Evolutionary conservation across 2,329 filamentous ascomycete genomes (phyloP).

Genomic region (Aspergillus hortae): DNA sequence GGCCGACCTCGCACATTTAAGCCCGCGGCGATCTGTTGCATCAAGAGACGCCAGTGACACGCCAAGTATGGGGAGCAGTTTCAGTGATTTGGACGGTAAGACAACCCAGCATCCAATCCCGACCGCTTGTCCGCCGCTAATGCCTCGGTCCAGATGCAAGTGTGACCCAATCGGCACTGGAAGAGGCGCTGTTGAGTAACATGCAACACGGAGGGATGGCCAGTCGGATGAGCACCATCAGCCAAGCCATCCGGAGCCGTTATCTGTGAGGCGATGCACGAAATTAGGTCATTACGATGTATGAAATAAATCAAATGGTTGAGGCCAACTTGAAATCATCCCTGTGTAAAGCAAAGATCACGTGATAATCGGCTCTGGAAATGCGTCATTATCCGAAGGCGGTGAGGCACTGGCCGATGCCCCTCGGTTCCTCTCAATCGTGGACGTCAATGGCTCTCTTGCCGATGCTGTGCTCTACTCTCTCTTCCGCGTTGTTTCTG

Average conservation of each 20-base stretch:
- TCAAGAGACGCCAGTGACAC: slow-evolving; percentile 50
- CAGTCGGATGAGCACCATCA: slow-evolving; percentile 50
- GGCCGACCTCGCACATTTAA: slow-evolving; percentile 47
- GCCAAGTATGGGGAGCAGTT: slow-evolving; percentile 63
- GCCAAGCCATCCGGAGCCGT: slow-evolving; percentile 52
- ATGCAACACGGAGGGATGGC: slow-evolving; percentile 55
- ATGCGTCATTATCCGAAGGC: slow-evolving; percentile 1
- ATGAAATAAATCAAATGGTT: neutral
- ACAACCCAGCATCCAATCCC: neutral
- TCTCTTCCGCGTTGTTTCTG: neutral
- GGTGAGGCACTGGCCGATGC: slow-evolving; percentile 1
- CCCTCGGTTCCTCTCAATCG: slow-evolving; percentile 1
- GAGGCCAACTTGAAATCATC: neutral
- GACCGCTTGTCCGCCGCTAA: slow-evolving; percentile 1
- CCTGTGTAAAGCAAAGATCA: neutral
- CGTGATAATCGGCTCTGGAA: neutral
- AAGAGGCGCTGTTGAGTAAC: slow-evolving; percentile 61
- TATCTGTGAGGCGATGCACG: slow-evolving; percentile 33
- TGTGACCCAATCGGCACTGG: slow-evolving; percentile 62
- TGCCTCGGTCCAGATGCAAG: slow-evolving; percentile 49
- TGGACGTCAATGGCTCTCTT: neutral
- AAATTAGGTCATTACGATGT: neutral
- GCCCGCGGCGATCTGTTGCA: slow-evolving; percentile 39
- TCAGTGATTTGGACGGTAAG: slow-evolving; percentile 61
- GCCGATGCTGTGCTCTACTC: neutral